Evolutionary conservation across 352 stramenopile species (phyloP).

Genomic region (Phytophthora idaei): DNA sequence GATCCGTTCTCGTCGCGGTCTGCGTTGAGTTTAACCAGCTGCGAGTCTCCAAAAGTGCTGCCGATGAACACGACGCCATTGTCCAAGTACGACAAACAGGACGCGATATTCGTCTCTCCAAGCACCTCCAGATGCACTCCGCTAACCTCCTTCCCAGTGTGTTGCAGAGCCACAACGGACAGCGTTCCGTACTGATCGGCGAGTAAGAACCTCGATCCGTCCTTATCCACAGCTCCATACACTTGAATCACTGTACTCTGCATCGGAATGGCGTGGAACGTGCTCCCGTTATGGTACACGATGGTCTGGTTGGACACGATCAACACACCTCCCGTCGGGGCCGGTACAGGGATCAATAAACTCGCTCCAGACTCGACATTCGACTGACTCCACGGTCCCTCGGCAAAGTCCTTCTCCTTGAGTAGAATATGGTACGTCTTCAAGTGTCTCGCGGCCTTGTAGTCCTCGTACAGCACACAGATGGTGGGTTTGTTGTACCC

Average conservation of each 20-base stretch:
- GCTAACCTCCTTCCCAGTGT: conserved; percentile 71
- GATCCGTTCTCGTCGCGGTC: conserved; percentile 78
- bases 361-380: conserved; percentile 90
- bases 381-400: conserved; percentile 88
- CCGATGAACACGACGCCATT: conserved; percentile 96
- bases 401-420: conserved; percentile 90
- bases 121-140: conserved; percentile 93
- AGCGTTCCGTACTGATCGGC: conserved; percentile 91
- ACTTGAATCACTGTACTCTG: conserved; percentile 91
- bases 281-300: conserved; percentile 90
- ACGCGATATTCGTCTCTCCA: conserved; percentile 92
- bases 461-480: conserved; percentile 93
- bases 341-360: conserved; percentile 89
- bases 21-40: conserved; percentile 93
- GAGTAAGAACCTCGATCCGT: conserved; percentile 89
- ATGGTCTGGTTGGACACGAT: conserved; percentile 93
- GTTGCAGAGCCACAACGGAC: conserved; percentile 88
- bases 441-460: conserved; percentile 88
- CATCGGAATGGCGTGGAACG: conserved; percentile 93
- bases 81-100: conserved; percentile 93
- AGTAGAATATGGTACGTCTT: conserved; percentile 93
- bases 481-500: conserved; percentile 90
- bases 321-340: conserved; percentile 83
- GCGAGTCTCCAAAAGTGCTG: conserved; percentile 94
- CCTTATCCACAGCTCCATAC: conserved; percentile 87